phyloP scores from a whole-genome alignment of 441 rosid genomes.

The Raphanus hybrid region DNA sequence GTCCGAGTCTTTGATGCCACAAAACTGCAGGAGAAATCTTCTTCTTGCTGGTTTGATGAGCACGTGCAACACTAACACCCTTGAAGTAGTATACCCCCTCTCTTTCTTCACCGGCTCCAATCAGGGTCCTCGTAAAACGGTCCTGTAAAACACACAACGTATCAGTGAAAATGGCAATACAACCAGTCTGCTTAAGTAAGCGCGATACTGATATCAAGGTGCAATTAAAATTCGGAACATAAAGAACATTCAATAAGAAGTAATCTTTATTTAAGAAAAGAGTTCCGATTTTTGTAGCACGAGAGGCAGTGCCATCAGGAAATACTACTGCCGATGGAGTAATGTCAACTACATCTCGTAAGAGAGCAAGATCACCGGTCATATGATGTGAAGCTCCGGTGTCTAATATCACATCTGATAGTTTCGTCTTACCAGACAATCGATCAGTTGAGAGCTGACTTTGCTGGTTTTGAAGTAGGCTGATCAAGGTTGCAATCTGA shows the following conservation, averaged over 20 bases:
- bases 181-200: background rate
- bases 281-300: too few relatives aligned
- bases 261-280: too few relatives aligned
- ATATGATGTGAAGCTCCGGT: background rate
- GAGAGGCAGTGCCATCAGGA: too few relatives aligned
- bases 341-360: too few relatives aligned
- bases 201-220: too few relatives aligned
- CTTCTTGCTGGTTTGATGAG: too few relatives aligned
- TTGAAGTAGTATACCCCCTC: background rate
- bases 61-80: background rate
- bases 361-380: background rate
- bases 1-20: background rate
- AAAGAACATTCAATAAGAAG: too few relatives aligned
- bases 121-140: conserved; percentile 7
- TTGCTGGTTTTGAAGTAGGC: background rate
- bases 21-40: background rate
- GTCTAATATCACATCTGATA: background rate
- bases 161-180: background rate
- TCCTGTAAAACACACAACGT: background rate
- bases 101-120: background rate
- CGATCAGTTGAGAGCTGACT: background rate
- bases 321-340: too few relatives aligned
- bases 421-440: too few relatives aligned
- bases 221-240: too few relatives aligned
- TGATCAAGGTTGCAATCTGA: background rate